These are phyloP conservation scores for Penicillium decumbens DNA, from an alignment of 2,329 filamentous ascomycete genomes.

Conservation along the genomic window DNA sequence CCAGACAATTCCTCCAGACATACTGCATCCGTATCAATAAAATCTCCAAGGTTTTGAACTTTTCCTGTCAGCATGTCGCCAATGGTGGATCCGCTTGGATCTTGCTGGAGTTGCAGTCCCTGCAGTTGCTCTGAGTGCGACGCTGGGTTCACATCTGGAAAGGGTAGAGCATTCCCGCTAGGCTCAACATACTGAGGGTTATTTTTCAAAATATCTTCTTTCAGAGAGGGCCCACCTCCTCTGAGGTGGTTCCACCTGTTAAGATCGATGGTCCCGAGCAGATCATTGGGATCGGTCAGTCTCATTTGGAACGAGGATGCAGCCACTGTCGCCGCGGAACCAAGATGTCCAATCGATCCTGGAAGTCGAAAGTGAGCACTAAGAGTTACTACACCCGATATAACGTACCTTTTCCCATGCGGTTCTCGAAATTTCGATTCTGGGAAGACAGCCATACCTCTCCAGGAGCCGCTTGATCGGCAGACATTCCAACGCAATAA, in stretches of 20 bases:
- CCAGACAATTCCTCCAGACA: slow-evolving; percentile 1
- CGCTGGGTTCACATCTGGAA: not conserved
- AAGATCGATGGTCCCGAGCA: slow-evolving; percentile 28
- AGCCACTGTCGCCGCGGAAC: slow-evolving; percentile 46
- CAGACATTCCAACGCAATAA: slow-evolving; percentile 44
- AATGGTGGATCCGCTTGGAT: not conserved
- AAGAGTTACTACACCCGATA: not conserved
- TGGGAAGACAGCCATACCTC: slow-evolving; percentile 46
- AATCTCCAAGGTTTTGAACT: slow-evolving; percentile 42
- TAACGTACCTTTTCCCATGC: slow-evolving; percentile 10
- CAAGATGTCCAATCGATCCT: slow-evolving; percentile 45
- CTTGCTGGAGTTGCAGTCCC: not conserved
- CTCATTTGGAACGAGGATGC: slow-evolving; percentile 47
- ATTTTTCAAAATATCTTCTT: not conserved
- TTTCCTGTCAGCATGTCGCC: slow-evolving; percentile 29
- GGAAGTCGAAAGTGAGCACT: not conserved
- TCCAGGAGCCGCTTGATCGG: slow-evolving; percentile 39
- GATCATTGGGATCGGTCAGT: slow-evolving; percentile 36
- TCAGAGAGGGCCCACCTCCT: not conserved
- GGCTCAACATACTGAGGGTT: slow-evolving; percentile 11
- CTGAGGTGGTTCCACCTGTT: slow-evolving; percentile 12
- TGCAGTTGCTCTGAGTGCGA: too few relatives aligned
- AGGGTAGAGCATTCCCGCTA: not conserved
- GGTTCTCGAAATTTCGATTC: slow-evolving; percentile 46
- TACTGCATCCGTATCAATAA: slow-evolving; percentile 43